Conservation (phyloP, 2,329 filamentous ascomycete species). For the Periconia macrospinosa region DNA sequence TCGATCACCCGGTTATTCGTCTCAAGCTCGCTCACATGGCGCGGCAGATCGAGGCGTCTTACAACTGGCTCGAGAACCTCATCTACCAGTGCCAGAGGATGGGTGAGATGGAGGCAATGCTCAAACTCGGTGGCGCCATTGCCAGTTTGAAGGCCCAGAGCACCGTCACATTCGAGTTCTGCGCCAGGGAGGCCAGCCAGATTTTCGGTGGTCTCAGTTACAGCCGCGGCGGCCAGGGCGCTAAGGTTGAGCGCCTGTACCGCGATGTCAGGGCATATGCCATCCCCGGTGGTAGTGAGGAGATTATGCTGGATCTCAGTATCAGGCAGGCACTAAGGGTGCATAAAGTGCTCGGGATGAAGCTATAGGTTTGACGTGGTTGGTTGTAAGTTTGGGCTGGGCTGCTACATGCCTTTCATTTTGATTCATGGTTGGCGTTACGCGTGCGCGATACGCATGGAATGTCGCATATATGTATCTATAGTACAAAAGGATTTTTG, state of each 20-base stretch:
- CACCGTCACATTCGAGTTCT: conserved; percentile 96
- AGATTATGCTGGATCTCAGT: conserved; percentile 98
- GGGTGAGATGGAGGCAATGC: conserved; percentile 93
- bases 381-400: neutral
- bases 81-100: conserved; percentile 93
- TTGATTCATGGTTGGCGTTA: neutral
- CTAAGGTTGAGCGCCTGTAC: conserved; percentile 92
- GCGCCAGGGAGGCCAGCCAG: conserved; percentile 91
- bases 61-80: conserved; percentile 94
- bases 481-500: neutral
- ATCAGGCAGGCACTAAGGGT: conserved; percentile 89
- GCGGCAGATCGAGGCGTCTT: conserved; percentile 94
- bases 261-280: conserved; percentile 95
- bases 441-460: neutral
- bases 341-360: conserved; percentile 91
- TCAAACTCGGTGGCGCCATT: conserved; percentile 92
- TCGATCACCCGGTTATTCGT: conserved; percentile 95
- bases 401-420: neutral
- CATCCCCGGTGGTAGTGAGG: conserved; percentile 89
- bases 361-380: conserved; percentile 63
- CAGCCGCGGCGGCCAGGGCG: conserved; percentile 89
- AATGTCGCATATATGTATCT: neutral
- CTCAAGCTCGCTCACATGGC: conserved; percentile 99
- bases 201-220: conserved; percentile 96
- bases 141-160: conserved; percentile 91